Base-by-base conservation (phyloP, 2,329 filamentous ascomycete genomes). In the Xylaria sp. region DNA sequence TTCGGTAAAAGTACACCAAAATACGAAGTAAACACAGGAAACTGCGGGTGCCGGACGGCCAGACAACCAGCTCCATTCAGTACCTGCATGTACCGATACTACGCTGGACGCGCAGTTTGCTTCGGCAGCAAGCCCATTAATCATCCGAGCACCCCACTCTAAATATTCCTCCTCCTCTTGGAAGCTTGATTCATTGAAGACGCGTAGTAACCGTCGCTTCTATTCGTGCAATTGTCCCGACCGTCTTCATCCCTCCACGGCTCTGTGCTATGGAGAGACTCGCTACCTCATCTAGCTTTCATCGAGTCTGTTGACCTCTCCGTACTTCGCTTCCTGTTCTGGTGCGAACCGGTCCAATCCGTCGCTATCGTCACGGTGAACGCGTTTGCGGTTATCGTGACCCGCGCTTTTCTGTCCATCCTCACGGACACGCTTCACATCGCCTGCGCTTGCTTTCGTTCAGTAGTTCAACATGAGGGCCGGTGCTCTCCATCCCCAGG, bases 401-500 rank as follows among this genome's bases (percentile, higher is more conserved):
- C 5, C 30, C 30, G 39, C 19, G 39, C 19, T 42, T 30, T 52
- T 54, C 11, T 11, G 18, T 23, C 39, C 50, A 6, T 37, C 16
- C 37, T 9, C 48, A 30, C 42, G 19, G 35, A 13, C 30, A 19
- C 10, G 3, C 49, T 51, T 51, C 10, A 35, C 23, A 47, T 16
- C 19, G 16, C n/a, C 34, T 37, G 50, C 51, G 30, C 23, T n/a
- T 2, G 7, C 10, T 23, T n/a, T 16, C 16, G 44, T 53, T 9
- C 13, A 19, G 60, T 5, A 51, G 5, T 19, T 54, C 62, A 81
- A 69, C 34, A 96, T 96, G 92, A 89, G 90, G 23, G 23, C 23
- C 57, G 77, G 80, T 13, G 81, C 88, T 11, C 79, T 88, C 60
- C 86, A 92, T 68, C 91, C 91, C 0, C 88, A 91, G 70, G 91